phyloP scores from a whole-genome alignment of 2,329 filamentous ascomycete genomes.

The Paraphaeosphaeria minitans region DNA sequence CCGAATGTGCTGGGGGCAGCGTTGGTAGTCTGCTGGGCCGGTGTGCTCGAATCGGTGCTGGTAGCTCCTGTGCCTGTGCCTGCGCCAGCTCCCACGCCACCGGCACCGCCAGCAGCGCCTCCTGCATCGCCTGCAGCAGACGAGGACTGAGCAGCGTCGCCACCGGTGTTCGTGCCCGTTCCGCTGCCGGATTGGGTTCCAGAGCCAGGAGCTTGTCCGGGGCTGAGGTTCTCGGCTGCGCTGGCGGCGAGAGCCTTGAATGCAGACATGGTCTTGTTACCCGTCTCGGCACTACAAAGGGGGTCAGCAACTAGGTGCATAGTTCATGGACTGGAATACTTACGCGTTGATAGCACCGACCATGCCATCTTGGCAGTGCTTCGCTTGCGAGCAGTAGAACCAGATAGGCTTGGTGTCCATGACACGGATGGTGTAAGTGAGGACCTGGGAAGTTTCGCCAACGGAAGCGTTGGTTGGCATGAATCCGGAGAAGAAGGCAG shows the following conservation, averaged over 20 bases:
- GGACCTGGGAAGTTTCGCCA: slow-evolving; percentile 49
- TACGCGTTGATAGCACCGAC: slow-evolving; percentile 78
- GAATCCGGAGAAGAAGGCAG: slow-evolving; percentile 68
- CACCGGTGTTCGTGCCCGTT: slow-evolving; percentile 15
- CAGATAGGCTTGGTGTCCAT: slow-evolving; percentile 74
- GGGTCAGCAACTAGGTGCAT: slow-evolving; percentile 22
- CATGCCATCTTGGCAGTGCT: slow-evolving; percentile 78
- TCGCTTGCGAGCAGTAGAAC: slow-evolving; percentile 76
- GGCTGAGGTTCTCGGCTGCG: slow-evolving; percentile 50
- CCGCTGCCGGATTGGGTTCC: slow-evolving; percentile 18
- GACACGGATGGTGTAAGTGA: slow-evolving; percentile 74
- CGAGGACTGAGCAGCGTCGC: slow-evolving; percentile 13
- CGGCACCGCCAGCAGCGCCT: slow-evolving; percentile 8
- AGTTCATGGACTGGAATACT: slow-evolving; percentile 37
- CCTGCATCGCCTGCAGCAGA: slow-evolving; percentile 14
- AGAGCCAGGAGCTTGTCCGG: slow-evolving; percentile 40
- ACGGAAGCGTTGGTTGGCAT: slow-evolving; percentile 58
- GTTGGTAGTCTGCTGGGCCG: slow-evolving; percentile 35
- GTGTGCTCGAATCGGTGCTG: slow-evolving; percentile 12
- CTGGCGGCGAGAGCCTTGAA: slow-evolving; percentile 46
- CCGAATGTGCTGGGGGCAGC: slow-evolving; percentile 27
- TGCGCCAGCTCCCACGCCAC: slow-evolving; percentile 13
- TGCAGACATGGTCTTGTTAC: slow-evolving; percentile 43
- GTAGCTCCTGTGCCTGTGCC: slow-evolving; percentile 9
- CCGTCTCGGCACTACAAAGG: slow-evolving; percentile 31